These are phyloP conservation scores for Tylopilus orsonianus DNA, from an alignment of 1,284 basidiomycete species.

Conservation along the genomic window DNA sequence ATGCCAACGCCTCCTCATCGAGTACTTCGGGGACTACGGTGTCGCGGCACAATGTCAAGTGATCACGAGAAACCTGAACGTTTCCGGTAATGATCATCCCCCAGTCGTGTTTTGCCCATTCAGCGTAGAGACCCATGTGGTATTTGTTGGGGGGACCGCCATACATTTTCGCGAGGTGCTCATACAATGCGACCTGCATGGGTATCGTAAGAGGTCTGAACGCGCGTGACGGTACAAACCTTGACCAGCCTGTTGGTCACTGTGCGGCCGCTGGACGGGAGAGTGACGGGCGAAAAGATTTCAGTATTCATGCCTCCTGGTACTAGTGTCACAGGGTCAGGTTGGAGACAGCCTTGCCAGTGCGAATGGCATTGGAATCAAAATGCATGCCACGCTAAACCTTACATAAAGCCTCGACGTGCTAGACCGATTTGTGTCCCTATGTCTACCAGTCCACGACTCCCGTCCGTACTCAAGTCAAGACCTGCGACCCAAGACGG, in stretches of 20 bases:
- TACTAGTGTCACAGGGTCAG: too few relatives aligned
- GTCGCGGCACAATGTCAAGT: constrained; percentile 83
- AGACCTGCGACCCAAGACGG: constrained; percentile 53
- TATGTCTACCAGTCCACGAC: constrained; percentile 33
- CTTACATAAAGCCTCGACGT: too few relatives aligned
- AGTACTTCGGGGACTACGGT: constrained; percentile 57
- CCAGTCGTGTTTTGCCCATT: constrained; percentile 81
- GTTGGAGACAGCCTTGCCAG: too few relatives aligned
- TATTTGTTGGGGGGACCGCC: constrained; percentile 73
- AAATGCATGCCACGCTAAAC: too few relatives aligned
- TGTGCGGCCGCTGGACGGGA: constrained; percentile 51
- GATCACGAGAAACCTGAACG: constrained; percentile 70
- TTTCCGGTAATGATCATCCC: constrained; percentile 93
- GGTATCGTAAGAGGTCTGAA: background rate
- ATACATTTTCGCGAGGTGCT: constrained; percentile 66
- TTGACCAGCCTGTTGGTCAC: constrained; percentile 48
- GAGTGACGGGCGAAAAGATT: constrained; percentile 42
- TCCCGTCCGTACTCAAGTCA: constrained; percentile 57
- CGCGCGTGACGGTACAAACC: constrained; percentile 29
- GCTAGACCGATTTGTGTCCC: too few relatives aligned
- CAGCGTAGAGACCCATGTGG: constrained; percentile 69
- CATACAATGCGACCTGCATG: constrained; percentile 78
- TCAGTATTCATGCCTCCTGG: constrained; percentile 15
- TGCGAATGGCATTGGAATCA: too few relatives aligned
- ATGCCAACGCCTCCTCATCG: constrained; percentile 42